phyloP scores from a whole-genome alignment of 169 alveolate species.

The Plasmodium berghei region DNA sequence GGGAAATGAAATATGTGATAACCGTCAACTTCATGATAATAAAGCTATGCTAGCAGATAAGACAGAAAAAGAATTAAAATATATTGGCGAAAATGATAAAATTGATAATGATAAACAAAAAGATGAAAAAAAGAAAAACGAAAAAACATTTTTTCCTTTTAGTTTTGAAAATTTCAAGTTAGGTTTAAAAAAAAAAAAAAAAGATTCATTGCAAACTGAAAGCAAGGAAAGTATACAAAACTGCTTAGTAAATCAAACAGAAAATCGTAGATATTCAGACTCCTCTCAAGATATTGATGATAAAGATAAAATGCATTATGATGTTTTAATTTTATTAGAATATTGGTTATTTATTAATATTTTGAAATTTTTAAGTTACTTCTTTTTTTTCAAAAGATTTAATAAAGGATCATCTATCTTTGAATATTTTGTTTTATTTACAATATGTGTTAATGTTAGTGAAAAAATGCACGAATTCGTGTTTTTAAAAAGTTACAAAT shows the following conservation, averaged over 20 bases:
- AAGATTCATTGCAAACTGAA: not conserved
- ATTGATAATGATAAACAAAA: not conserved
- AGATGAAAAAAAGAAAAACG: not conserved
- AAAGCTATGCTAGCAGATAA: not conserved
- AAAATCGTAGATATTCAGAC: no score
- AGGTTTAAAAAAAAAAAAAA: slow-evolving; percentile 12
- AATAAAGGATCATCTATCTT: slow-evolving; percentile 19
- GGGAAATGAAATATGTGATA: not conserved
- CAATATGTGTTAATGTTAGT: slow-evolving; percentile 41
- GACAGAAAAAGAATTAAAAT: not conserved
- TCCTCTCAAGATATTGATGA: not conserved
- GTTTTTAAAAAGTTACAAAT: slow-evolving; percentile 52
- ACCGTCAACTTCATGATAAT: no score
- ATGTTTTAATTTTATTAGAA: slow-evolving; percentile 55
- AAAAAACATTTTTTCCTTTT: slow-evolving; percentile 2
- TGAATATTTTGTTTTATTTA: slow-evolving; percentile 43
- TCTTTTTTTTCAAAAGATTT: slow-evolving; percentile 24
- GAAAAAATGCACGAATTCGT: slow-evolving; percentile 61
- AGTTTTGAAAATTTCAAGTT: slow-evolving; percentile 21
- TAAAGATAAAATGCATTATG: slow-evolving; percentile 8
- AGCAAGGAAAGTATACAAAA: no score
- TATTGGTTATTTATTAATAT: slow-evolving; percentile 64
- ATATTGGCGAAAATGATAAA: not conserved
- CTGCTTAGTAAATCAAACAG: no score
- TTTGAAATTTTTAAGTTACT: slow-evolving; percentile 27